Percentiles rank a stretch among this genome's conserved stretches.
phyloP scores from a whole-genome alignment of 1,284 basidiomycete species.

The Phellopilus nigrolimitatus region DNA sequence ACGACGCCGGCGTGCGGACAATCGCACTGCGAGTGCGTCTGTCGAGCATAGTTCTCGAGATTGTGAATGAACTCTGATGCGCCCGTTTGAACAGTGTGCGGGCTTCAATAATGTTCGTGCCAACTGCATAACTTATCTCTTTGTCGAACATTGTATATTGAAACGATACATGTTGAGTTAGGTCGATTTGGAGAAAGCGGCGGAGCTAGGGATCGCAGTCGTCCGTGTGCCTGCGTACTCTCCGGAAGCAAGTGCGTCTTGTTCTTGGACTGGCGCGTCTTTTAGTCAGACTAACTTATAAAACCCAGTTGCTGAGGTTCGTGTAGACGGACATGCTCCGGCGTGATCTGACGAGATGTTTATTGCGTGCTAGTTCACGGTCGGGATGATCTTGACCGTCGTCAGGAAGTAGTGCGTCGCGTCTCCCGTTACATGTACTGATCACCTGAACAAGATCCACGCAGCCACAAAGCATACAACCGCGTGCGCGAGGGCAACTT shows the following conservation, averaged over 20 bases:
- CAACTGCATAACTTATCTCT: background rate
- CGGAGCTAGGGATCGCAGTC: constrained; percentile 24
- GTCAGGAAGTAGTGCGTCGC: constrained; percentile 25
- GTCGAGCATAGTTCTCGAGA: background rate
- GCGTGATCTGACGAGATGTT: background rate
- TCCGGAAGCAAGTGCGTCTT: constrained; percentile 26
- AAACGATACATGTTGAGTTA: background rate
- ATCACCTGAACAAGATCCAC: background rate
- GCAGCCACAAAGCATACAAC: constrained; percentile 26
- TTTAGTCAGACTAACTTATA: too few relatives aligned
- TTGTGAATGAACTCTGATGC: background rate
- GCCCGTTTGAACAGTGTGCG: constrained; percentile 20
- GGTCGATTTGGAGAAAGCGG: constrained; percentile 24
- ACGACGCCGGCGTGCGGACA: constrained; percentile 21
- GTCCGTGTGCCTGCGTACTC: constrained; percentile 27
- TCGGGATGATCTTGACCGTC: constrained; percentile 26
- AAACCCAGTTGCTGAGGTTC: constrained; percentile 7
- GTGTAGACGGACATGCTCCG: too few relatives aligned
- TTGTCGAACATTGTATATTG: background rate
- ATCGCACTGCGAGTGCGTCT: constrained; percentile 25
- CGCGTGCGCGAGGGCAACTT: constrained; percentile 28
- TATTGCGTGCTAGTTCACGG: constrained; percentile 22
- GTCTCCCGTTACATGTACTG: background rate
- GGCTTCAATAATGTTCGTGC: constrained; percentile 23
- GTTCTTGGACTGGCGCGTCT: too few relatives aligned